These are phyloP conservation scores for Phytophthora palmivora DNA, from an alignment of 352 stramenopile genomes.

Conservation along the genomic window DNA sequence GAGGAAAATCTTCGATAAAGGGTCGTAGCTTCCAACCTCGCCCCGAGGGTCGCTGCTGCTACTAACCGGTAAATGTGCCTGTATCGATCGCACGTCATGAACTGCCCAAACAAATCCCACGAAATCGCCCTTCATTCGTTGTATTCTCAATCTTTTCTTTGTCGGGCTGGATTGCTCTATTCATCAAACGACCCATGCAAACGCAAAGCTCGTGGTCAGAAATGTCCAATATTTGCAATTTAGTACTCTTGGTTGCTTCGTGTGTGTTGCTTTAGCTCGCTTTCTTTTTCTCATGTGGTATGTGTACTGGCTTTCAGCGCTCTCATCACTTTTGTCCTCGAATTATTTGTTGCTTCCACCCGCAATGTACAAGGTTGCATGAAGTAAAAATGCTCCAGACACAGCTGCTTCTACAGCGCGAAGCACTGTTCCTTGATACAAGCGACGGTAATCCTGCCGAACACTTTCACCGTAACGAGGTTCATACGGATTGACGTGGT, in stretches of 20 bases:
- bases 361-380: neutral
- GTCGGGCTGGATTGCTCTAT: neutral
- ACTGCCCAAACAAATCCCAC: neutral
- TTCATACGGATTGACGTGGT: neutral
- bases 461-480: neutral
- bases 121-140: neutral
- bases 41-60: too few species aligned
- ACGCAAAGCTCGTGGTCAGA: neutral
- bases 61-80: too few species aligned
- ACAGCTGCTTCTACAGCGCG: neutral
- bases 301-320: neutral
- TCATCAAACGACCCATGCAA: neutral
- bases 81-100: slow-evolving; percentile 6
- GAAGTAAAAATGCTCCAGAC: slow-evolving; percentile 3
- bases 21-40: too few species aligned
- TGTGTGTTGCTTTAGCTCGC: neutral
- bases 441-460: neutral
- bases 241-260: neutral
- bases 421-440: neutral
- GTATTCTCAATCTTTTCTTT: slow-evolving; percentile 3
- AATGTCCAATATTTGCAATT: neutral
- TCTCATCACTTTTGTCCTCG: neutral
- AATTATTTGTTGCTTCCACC: neutral
- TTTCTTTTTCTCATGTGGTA: neutral
- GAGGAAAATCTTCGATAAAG: neutral